phyloP scores from a whole-genome alignment of 352 stramenopile genomes.

The Phytophthora colocasiae region DNA sequence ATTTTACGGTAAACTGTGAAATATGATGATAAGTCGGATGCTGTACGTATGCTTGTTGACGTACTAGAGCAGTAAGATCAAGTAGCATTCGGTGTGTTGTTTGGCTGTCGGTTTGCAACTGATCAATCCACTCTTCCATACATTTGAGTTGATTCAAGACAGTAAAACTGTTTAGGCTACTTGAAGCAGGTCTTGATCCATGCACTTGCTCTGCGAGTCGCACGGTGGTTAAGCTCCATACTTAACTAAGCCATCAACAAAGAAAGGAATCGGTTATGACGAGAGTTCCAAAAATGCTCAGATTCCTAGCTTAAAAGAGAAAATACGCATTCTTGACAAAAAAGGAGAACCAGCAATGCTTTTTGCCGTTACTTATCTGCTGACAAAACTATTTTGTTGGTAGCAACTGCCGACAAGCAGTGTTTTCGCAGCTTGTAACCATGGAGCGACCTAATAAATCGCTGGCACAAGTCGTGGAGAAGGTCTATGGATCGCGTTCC shows the following conservation, averaged over 20 bases:
- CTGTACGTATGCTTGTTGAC: constrained; percentile 10
- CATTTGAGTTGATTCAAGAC: background rate
- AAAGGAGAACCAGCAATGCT: no score
- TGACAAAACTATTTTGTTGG: background rate
- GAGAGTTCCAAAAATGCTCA: no score
- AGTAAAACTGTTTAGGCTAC: background rate
- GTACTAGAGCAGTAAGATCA: constrained; percentile 11
- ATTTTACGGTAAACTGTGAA: no score
- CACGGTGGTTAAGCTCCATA: no score
- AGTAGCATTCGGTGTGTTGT: constrained; percentile 12
- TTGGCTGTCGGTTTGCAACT: constrained; percentile 13
- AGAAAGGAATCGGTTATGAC: no score
- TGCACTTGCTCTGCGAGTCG: background rate
- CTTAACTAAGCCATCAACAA: no score
- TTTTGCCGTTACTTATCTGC: no score
- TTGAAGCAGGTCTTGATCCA: background rate
- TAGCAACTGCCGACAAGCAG: background rate
- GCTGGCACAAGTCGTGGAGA: constrained; percentile 1
- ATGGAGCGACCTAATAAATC: constrained; percentile 3
- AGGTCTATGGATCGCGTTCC: background rate
- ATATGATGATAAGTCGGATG: no score
- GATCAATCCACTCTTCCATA: constrained; percentile 12
- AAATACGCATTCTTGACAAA: no score
- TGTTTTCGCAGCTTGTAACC: background rate
- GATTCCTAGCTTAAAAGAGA: no score